Evolutionary conservation across 1,284 basidiomycete species (phyloP), one percentile per base, ranked within the genome.

Genomic region (Microbotryum intermedium): DNA sequence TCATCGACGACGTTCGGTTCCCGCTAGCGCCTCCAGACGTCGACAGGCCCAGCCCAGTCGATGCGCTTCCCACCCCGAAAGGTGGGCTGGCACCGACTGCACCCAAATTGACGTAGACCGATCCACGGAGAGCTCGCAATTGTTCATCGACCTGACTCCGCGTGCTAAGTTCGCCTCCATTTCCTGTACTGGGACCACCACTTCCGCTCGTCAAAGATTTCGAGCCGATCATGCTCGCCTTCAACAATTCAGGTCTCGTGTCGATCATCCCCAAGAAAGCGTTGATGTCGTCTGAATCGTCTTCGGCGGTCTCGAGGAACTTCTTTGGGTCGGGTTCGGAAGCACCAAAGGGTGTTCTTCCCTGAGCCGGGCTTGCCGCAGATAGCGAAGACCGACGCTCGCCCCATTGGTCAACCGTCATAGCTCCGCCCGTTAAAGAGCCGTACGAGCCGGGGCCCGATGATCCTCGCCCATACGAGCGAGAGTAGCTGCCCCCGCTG

Each of bases 251-350:
- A 3, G 69, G 68, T n/a, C 59, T 60, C 34, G 62, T 57, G 44
- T 70, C 70, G 34, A 71, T 63, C 59, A 70, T 25, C 0, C 59
- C 57, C 9, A 71, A 46, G 60, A 71, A 71, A 16, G 53, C 54
- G 42, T 65, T 58, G 57, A 71, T 70, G 25, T 68, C 69, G 26
- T 61, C 69, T 45, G 58, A 54, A 28, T 71, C 70, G 16, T 60
- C 60, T 3, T 53, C 60, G 8, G 59, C 58, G 23, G 50, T 52
- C 30, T 61, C 26, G 4, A 62, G 4, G 47, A 67, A 67, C 13
- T 56, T 30, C 21, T 57, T 59, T 28, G 23, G 44, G 7, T 57
- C 55, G 20, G 30, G 25, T 30, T 56, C 60, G 48, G 60, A 48
- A 20, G 59, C 57, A 16, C 29, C 47, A n/a, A n/a, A 2, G 18